Base-by-base conservation (phyloP, 164 flowering plant species). In the Dillenia suffruticosa region DNA sequence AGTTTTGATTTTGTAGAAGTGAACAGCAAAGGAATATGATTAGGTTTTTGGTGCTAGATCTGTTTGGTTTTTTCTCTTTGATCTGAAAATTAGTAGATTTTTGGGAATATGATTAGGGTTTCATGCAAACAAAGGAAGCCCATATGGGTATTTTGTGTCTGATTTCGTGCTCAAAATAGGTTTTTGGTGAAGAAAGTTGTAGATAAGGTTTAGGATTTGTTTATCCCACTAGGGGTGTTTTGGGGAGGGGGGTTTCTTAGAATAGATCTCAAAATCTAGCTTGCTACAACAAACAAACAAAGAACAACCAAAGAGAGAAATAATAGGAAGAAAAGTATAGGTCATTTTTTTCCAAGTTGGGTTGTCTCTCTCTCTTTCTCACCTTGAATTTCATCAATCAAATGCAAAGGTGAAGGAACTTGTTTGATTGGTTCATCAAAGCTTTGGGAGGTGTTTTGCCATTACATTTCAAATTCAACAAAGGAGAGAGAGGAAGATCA, bases 181-280 rank as follows among this genome's bases (percentile, higher is more conserved):
- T 32, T 56, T 8, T 26, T 5, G 46, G 48, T 12, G 7, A 44
- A 56, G n/a, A 44, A 54, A 9, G 12, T 11, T 51, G 44, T 9
- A 48, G 77, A 75, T 72, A 70, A 72, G 75, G 72, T 68, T 76
- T 76, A 68, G 75, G 77, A 54, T 65, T 67, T 32, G 40, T 32
- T 48, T 59, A 45, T 58, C 40, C 40, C 40, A 32, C 40, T 5
- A 4, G 40, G 7, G 40, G 40, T 32, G 7, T 32, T 32, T 32
- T 32, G 40, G 40, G 40, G 7, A 32, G 40, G 40, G 40, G 40
- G 5, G 40, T 32, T 32, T 32, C 40, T 32, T 4, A 5, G 40
- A 32, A 5, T 32, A 32, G 40, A 32, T 32, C 40, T 32, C 6
- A 32, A 32, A 32, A 32, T 40, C 54, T 44, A 62, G 43, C 57